Conservation (phyloP, 2,329 filamentous ascomycete genomes). For the Fusarium sp. region DNA sequence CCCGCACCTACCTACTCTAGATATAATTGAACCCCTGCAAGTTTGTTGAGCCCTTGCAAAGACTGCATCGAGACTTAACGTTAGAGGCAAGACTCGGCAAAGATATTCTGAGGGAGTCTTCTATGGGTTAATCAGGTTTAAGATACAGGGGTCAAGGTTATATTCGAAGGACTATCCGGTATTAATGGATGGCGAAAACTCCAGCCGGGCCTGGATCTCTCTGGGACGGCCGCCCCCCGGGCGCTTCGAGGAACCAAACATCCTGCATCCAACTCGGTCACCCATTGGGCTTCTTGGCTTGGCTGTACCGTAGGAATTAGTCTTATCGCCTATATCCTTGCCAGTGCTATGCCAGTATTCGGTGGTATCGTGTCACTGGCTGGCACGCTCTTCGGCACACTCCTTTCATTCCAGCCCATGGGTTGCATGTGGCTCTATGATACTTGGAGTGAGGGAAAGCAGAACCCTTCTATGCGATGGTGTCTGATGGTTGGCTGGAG, state of each 20-base stretch:
- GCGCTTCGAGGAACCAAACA: background rate
- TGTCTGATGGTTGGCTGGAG: background rate
- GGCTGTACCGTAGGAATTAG: background rate
- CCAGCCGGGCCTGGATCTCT: too few species aligned
- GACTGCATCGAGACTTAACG: background rate
- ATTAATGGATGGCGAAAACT: background rate
- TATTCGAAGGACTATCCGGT: background rate
- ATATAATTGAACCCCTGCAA: too few species aligned
- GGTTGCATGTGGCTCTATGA: background rate
- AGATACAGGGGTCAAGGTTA: background rate
- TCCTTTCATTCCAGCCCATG: background rate
- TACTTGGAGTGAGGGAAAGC: background rate
- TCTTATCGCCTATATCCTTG: background rate
- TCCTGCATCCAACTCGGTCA: background rate
- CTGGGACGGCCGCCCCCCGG: background rate
- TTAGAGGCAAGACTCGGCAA: constrained; percentile 8
- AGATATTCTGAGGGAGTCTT: background rate
- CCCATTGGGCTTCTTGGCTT: background rate
- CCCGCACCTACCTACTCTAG: too few species aligned
- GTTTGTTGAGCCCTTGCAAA: background rate
- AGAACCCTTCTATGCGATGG: background rate
- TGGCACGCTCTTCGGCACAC: background rate
- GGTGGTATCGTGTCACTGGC: background rate
- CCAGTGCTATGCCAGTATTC: background rate
- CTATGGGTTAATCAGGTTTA: constrained; percentile 16